Percentiles rank a stretch among this genome's conserved stretches.
Conservation (phyloP, 768 basidiomycete genomes). For the Cytidiella melzeri region DNA sequence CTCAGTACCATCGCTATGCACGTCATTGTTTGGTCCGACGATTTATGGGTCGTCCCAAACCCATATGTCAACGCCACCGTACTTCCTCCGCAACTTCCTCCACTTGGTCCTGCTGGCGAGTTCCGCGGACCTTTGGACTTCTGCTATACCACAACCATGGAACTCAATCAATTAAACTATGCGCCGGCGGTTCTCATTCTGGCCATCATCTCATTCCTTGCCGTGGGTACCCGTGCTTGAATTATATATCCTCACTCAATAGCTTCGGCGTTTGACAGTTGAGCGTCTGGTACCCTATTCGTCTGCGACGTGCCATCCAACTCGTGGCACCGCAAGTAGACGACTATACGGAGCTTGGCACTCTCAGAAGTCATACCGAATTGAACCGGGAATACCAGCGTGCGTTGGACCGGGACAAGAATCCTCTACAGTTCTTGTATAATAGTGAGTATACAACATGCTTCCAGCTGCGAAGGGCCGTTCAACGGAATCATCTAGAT, state of each 20-base stretch:
- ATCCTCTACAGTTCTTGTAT: constrained; percentile 69
- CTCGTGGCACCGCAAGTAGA: constrained; percentile 60
- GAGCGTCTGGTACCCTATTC: constrained; percentile 65
- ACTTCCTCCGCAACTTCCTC: constrained; percentile 40
- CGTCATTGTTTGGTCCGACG: constrained; percentile 71
- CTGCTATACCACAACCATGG: constrained; percentile 78
- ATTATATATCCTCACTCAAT: not conserved
- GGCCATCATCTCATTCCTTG: constrained; percentile 42
- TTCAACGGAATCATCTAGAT: constrained; percentile 42
- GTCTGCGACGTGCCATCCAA: constrained; percentile 49
- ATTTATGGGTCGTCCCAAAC: constrained; percentile 68
- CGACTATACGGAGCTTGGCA: constrained; percentile 65
- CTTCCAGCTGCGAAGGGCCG: not conserved
- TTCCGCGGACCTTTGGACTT: constrained; percentile 63
- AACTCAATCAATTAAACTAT: constrained; percentile 59
- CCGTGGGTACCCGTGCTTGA: constrained; percentile 34
- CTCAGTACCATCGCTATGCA: constrained; percentile 74
- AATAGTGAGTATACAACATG: constrained; percentile 38
- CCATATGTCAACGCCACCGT: constrained; percentile 57
- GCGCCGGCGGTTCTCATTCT: constrained; percentile 59
- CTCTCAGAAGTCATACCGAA: constrained; percentile 45
- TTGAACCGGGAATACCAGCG: constrained; percentile 69
- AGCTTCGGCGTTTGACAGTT: constrained; percentile 40
- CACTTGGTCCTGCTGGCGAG: constrained; percentile 49
- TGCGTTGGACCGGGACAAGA: constrained; percentile 53